phyloP scores from a whole-genome alignment of 768 basidiomycete genomes.

The Postia placenta region DNA sequence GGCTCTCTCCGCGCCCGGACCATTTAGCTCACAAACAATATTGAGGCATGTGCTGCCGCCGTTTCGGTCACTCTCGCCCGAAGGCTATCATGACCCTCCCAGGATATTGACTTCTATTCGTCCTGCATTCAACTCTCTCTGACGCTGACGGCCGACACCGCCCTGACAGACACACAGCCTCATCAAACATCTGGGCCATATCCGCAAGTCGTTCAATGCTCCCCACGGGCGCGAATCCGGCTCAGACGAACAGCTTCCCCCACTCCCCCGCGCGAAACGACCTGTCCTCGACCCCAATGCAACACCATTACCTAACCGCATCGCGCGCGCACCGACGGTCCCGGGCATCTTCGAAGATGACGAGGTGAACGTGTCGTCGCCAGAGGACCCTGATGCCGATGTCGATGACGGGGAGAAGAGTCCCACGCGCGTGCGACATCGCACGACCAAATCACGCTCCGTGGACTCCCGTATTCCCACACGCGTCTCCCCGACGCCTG shows the following conservation, averaged over 20 bases:
- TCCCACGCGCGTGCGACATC: conserved; percentile 32
- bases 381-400: conserved; percentile 29
- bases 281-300: conserved; percentile 35
- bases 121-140: no score
- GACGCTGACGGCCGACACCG: not conserved
- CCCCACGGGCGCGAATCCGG: conserved; percentile 17
- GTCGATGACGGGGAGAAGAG: conserved; percentile 30
- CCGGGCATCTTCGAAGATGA: conserved; percentile 68
- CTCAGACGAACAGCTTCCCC: conserved; percentile 34
- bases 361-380: conserved; percentile 38
- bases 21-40: no score
- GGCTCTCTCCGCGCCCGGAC: no score
- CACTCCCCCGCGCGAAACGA: conserved; percentile 45
- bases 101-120: no score
- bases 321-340: conserved; percentile 60
- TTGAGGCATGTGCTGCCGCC: no score
- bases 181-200: conserved; percentile 56
- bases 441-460: conserved; percentile 41
- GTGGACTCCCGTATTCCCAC: conserved; percentile 44
- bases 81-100: no score
- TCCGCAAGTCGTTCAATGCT: conserved; percentile 59
- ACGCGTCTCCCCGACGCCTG: conserved; percentile 32
- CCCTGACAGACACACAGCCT: conserved; percentile 28
- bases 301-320: conserved; percentile 46
- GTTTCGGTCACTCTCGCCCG: no score